A percentile compares a stretch with the other conserved stretches of the same genome.
Conservation (phyloP, 1,284 basidiomycete species). For the Trichosporon ovoides region DNA sequence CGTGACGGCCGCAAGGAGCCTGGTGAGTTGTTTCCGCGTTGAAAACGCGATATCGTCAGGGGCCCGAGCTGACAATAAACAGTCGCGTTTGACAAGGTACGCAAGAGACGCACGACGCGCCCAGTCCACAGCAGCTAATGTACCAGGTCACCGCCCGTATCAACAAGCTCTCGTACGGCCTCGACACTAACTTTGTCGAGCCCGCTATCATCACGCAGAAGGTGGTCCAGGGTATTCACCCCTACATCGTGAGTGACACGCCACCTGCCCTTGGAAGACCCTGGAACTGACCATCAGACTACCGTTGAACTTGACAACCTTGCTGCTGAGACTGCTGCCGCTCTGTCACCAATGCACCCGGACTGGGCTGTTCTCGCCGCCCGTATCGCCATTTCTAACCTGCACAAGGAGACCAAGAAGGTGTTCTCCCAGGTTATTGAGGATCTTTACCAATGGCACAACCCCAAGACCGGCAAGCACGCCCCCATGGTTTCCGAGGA, state of each 20-base stretch:
- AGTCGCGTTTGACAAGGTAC: constrained; percentile 42
- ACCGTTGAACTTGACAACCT: constrained; percentile 97
- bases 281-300: constrained; percentile 51
- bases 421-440: constrained; percentile 86
- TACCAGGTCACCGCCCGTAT: constrained; percentile 51
- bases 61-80: not conserved
- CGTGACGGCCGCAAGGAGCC: constrained; percentile 48
- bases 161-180: constrained; percentile 93
- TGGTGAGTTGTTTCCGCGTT: not conserved
- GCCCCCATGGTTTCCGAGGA: constrained; percentile 90
- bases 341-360: constrained; percentile 88
- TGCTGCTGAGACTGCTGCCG: constrained; percentile 94
- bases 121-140: not conserved
- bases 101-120: not conserved
- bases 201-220: constrained; percentile 94
- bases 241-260: constrained; percentile 36
- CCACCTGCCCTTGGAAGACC: not conserved
- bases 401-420: constrained; percentile 99
- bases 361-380: constrained; percentile 98
- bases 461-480: constrained; percentile 85
- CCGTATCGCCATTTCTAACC: constrained; percentile 86
- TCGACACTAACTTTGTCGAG: constrained; percentile 89
- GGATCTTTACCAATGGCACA: constrained; percentile 90
- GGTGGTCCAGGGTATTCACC: constrained; percentile 91
- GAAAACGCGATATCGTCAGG: not conserved